Conservation (phyloP, 2,329 filamentous ascomycete species). For the Colletotrichum lentis region DNA sequence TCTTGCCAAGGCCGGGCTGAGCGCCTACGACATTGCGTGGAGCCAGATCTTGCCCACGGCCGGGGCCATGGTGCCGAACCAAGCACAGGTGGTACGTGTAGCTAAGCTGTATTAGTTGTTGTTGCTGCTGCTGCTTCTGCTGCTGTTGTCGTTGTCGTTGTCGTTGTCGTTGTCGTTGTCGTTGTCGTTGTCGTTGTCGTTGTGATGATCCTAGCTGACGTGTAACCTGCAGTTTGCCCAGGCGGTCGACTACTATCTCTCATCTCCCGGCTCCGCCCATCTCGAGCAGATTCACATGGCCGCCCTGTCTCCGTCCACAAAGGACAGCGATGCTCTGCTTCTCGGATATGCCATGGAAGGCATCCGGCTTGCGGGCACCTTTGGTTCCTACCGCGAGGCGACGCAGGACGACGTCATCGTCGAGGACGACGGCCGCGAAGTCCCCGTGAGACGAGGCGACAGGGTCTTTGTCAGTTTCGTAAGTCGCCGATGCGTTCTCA, state of each 20-base stretch:
- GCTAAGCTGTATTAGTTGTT: no score
- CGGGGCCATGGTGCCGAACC: slow-evolving; percentile 72
- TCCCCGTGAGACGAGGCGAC: slow-evolving; percentile 64
- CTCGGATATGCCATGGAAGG: slow-evolving; percentile 77
- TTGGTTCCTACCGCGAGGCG: slow-evolving; percentile 67
- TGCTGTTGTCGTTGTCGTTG: no score
- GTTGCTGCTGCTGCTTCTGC: no score
- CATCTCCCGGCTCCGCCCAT: slow-evolving; percentile 62
- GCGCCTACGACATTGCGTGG: slow-evolving; percentile 73
- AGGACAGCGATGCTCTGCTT: slow-evolving; percentile 69
- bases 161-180: no score
- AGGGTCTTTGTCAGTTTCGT: slow-evolving; percentile 72
- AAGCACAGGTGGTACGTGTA: slow-evolving; percentile 68
- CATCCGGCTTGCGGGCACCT: slow-evolving; percentile 71
- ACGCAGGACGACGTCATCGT: slow-evolving; percentile 54
- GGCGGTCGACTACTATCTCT: slow-evolving; percentile 76
- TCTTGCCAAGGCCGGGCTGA: slow-evolving; percentile 69
- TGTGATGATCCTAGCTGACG: slow-evolving; percentile 37
- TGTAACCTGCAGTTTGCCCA: slow-evolving; percentile 67
- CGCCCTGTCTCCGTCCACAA: slow-evolving; percentile 61
- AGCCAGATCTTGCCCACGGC: slow-evolving; percentile 74
- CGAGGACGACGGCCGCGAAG: slow-evolving; percentile 60
- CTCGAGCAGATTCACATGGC: slow-evolving; percentile 68
- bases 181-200: no score
- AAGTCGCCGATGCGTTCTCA: slow-evolving; percentile 38